phyloP scores from a whole-genome alignment of 2,329 filamentous ascomycete species.

The Colletotrichum chrysophilum region DNA sequence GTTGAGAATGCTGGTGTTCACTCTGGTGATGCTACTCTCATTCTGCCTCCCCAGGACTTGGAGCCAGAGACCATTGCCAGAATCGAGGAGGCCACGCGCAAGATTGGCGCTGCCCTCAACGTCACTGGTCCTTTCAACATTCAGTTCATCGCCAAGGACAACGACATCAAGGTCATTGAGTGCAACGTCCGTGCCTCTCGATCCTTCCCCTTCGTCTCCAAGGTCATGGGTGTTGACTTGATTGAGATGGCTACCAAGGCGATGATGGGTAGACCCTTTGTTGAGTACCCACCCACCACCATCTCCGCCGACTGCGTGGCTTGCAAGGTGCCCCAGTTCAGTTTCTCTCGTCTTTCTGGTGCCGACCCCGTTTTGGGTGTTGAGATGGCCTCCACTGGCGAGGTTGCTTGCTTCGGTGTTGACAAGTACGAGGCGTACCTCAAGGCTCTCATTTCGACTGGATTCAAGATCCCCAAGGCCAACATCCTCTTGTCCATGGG shows the following conservation, averaged over 20 bases:
- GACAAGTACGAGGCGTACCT: constrained; percentile 98
- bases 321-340: constrained; percentile 98
- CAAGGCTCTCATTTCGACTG: constrained; percentile 93
- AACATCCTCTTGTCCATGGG: constrained; percentile 96
- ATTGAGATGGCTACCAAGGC: constrained; percentile 99
- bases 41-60: constrained; percentile 92
- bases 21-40: constrained; percentile 95
- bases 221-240: constrained; percentile 96
- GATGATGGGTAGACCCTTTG: constrained; percentile 84
- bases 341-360: constrained; percentile 94
- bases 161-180: constrained; percentile 99
- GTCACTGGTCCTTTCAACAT: constrained; percentile 98
- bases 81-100: constrained; percentile 93
- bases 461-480: constrained; percentile 94
- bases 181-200: constrained; percentile 96
- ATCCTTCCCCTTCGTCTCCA: constrained; percentile 97
- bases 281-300: constrained; percentile 79
- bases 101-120: constrained; percentile 93
- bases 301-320: constrained; percentile 85
- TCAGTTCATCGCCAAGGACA: constrained; percentile 99
- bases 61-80: constrained; percentile 86
- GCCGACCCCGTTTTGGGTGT: constrained; percentile 96
- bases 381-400: constrained; percentile 98
- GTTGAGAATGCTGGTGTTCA: constrained; percentile 99
- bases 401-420: constrained; percentile 94